Evolutionary conservation across 352 stramenopile species (phyloP).

Genomic region (Globisporangium takayamanum): DNA sequence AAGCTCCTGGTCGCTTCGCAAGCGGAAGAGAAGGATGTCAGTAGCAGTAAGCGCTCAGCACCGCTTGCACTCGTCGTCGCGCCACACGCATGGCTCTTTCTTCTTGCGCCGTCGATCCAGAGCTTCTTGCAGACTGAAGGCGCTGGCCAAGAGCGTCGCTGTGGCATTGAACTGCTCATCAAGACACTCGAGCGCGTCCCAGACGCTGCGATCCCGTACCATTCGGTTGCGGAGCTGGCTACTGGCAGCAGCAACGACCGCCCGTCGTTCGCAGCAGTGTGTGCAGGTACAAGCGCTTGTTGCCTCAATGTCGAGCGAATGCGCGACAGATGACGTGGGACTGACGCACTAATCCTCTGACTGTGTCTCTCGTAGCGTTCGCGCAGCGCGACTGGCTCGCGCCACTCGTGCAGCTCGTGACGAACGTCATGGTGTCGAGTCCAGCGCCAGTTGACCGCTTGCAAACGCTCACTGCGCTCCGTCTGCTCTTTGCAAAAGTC

Average conservation of each 20-base stretch:
- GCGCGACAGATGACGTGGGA: neutral
- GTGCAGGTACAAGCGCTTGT: neutral
- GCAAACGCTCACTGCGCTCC: constrained; percentile 27
- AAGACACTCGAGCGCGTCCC: neutral
- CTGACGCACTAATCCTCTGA: neutral
- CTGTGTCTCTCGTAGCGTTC: constrained; percentile 20
- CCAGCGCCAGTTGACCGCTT: constrained; percentile 33
- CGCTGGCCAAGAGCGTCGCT: constrained; percentile 5
- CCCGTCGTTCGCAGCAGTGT: neutral
- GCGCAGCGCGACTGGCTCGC: constrained; percentile 42
- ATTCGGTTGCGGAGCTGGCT: neutral
- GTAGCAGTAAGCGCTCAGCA: too few relatives aligned
- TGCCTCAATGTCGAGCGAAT: neutral
- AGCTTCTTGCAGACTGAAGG: constrained; percentile 29
- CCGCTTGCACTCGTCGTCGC: constrained; percentile 20
- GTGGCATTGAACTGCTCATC: neutral
- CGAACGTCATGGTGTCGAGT: constrained; percentile 69
- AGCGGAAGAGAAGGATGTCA: neutral
- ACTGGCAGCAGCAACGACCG: neutral
- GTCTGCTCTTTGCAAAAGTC: constrained; percentile 31
- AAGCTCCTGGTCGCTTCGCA: constrained; percentile 19
- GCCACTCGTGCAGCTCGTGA: constrained; percentile 49
- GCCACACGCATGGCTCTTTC: constrained; percentile 41
- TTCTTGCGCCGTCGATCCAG: constrained; percentile 30
- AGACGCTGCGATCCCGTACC: neutral